Conservation (phyloP, 345 rosid genomes). For the Chamaenerion angustifolium region DNA sequence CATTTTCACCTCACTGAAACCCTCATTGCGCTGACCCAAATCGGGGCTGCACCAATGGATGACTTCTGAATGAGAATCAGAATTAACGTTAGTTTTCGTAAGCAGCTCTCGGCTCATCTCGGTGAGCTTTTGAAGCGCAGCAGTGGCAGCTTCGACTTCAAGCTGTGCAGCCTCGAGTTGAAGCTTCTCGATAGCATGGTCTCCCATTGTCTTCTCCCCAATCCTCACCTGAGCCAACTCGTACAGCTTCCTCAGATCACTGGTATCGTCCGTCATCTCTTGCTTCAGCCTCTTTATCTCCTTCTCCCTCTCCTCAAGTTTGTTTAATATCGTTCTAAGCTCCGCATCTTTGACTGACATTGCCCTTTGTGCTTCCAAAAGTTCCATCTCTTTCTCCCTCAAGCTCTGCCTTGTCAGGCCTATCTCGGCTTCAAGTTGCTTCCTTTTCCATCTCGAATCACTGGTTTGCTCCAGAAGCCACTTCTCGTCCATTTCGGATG, state of each 20-base stretch:
- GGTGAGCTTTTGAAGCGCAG: conserved; percentile 50
- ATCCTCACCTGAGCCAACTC: conserved; percentile 55
- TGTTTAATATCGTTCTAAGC: conserved; percentile 29
- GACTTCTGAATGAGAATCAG: conserved; percentile 10
- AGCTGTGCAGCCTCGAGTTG: conserved; percentile 70
- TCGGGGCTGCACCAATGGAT: conserved; percentile 8
- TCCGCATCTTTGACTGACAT: conserved; percentile 52
- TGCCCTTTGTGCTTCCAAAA: conserved; percentile 44
- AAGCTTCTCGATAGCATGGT: conserved; percentile 65
- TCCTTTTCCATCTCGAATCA: conserved; percentile 33
- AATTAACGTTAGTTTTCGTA: conserved; percentile 30
- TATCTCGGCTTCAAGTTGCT: conserved; percentile 53
- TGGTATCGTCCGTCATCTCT: conserved; percentile 44
- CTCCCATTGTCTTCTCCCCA: conserved; percentile 48
- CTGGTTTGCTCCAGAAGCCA: conserved; percentile 13
- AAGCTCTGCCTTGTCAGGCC: conserved; percentile 38
- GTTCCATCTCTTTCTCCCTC: conserved; percentile 56
- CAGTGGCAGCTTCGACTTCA: conserved; percentile 70
- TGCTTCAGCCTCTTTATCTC: conserved; percentile 47
- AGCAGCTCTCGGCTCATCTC: conserved; percentile 59
- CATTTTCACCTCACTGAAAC: conserved; percentile 32
- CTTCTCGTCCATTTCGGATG: conserved; percentile 11
- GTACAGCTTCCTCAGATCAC: conserved; percentile 45
- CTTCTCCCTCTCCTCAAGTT: conserved; percentile 35
- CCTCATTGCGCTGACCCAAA: conserved; percentile 18